Base-by-base conservation (phyloP, 352 stramenopile species). In the Pythium periplocum region DNA sequence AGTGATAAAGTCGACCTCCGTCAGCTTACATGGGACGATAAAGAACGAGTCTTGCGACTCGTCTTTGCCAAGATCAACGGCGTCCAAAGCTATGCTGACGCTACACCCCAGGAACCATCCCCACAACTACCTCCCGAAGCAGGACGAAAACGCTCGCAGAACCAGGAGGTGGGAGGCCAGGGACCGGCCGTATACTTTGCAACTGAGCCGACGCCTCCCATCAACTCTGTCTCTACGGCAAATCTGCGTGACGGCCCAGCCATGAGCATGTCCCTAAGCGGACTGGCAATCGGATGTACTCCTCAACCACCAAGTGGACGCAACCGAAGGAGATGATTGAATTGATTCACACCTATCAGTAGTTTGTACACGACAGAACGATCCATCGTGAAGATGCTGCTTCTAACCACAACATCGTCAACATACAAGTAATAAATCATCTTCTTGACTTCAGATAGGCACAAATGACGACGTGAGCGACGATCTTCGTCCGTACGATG, bases 31-130 rank as follows among this genome's bases (percentile, higher is more conserved):
- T 96, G 86, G 84, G 84, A 94, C 39, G 90, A 98, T 65, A 80
- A 87, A 30, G 93, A 98, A 69, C 78, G 84, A 42, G 90, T 98
- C 37, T 72, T 98, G 40, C 76, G 91, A 10, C 71, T 98, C n/a
- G 73, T 98, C 40, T 98, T 98, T 51, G 84, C 90, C 6, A 96
- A 95, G 62, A 98, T 98, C 64, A 98, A 98, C 48, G 79, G 68
- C 37, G 73, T 74, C 8, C 73, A 88, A 48, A 87, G 76, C 51
- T 68, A 62, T n/a, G 70, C 72, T 0, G 67, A 81, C 33, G 54
- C 45, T 2, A 55, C 38, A 2, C 59, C 59, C 4, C 59, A 61
- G 43, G 32, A 55, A 4, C 44, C 49, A 33, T 11, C 49, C 5
- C 31, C 41, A 49, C 7, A 69, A 63, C 47, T 53, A 65, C 37